Percentiles rank a stretch among this genome's conserved stretches.
Evolutionary conservation across 306 rosid species (phyloP).

Genomic region (Prunus salicina): DNA sequence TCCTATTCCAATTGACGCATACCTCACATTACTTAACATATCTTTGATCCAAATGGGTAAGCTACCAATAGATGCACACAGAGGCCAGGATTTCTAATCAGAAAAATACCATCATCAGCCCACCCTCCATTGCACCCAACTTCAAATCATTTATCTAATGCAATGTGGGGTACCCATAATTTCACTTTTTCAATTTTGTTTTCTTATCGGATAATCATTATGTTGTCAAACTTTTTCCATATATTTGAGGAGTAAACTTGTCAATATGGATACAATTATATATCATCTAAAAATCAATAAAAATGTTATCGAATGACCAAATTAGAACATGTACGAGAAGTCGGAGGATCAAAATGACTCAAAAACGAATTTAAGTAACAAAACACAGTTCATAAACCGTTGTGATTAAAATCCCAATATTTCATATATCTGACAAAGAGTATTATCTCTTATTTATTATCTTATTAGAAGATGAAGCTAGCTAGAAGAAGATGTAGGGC

Average conservation of each 20-base stretch:
- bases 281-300: rapidly evolving
- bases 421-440: neutral
- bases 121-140: slow-evolving; percentile 1
- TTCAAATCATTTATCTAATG: neutral
- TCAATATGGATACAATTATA: too few relatives aligned
- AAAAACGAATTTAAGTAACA: too few relatives aligned
- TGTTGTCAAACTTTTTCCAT: too few relatives aligned
- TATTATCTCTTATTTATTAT: neutral
- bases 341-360: too few relatives aligned
- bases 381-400: too few relatives aligned
- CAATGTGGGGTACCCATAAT: neutral
- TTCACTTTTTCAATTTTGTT: neutral
- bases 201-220: neutral
- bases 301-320: too few relatives aligned
- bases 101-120: neutral
- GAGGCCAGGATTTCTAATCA: neutral
- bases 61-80: neutral
- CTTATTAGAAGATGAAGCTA: slow-evolving; percentile 14
- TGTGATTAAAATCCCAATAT: too few relatives aligned
- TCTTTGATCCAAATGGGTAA: neutral
- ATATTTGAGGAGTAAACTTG: too few relatives aligned
- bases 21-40: slow-evolving; percentile 6
- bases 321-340: too few relatives aligned
- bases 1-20: slow-evolving; percentile 12
- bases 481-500: slow-evolving; percentile 32